These are phyloP conservation scores for Cryptococcus floricola DNA, from an alignment of 1,284 basidiomycete species.

Conservation along the genomic window DNA sequence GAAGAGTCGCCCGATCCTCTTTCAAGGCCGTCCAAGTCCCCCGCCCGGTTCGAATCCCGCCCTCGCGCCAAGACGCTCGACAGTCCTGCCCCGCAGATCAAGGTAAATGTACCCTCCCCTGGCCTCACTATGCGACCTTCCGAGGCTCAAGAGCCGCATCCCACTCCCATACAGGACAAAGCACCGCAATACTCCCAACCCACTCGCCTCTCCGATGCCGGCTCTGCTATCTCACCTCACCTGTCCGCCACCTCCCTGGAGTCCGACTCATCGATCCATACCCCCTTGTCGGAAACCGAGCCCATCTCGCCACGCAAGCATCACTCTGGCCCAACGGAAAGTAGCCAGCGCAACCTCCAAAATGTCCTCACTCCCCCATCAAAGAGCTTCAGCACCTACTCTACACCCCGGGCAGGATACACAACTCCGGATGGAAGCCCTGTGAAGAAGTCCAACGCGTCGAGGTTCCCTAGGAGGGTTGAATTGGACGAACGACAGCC, in stretches of 20 bases:
- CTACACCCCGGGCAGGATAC: not conserved
- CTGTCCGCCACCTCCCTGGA: not conserved
- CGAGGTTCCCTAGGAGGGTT: no score
- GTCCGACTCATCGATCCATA: not conserved
- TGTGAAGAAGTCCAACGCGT: not conserved
- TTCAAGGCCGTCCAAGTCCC: not conserved
- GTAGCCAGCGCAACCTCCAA: not conserved
- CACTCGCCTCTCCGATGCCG: no score
- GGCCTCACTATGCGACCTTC: no score
- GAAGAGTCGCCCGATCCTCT: no score
- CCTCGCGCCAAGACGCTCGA: no score
- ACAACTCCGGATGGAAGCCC: not conserved
- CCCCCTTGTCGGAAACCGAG: not conserved
- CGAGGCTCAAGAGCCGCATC: no score
- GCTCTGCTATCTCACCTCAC: no score
- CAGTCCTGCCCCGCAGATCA: no score
- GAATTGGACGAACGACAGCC: no score
- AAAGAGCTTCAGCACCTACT: not conserved
- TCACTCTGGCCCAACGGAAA: not conserved
- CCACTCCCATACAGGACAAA: no score
- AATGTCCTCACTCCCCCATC: not conserved
- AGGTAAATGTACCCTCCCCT: no score
- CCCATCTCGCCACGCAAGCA: not conserved
- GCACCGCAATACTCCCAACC: no score
- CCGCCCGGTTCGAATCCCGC: not conserved